These are phyloP conservation scores for Orbilia ellipsospora DNA, from an alignment of 2,329 filamentous ascomycete species.

Conservation along the genomic window DNA sequence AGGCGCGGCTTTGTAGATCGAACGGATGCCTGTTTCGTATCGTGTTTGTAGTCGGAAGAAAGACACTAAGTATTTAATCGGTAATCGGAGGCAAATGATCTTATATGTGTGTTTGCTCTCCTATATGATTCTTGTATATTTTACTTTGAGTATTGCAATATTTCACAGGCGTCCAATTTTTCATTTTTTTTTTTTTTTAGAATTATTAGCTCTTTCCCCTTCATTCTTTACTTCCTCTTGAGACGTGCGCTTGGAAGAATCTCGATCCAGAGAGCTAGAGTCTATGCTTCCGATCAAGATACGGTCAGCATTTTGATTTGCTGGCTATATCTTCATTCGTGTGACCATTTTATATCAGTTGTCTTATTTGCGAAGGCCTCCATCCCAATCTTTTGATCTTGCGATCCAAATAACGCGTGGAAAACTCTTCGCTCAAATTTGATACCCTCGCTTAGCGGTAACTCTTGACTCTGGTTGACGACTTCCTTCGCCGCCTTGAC, in stretches of 20 bases:
- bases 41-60: too few relatives aligned
- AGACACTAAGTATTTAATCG: constrained; percentile 15
- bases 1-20: background rate
- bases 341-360: constrained; percentile 47
- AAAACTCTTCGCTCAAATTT: constrained; percentile 95
- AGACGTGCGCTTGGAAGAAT: too few relatives aligned
- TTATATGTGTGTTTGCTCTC: constrained; percentile 10
- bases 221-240: too few relatives aligned
- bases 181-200: background rate
- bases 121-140: constrained; percentile 29
- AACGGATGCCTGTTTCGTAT: too few relatives aligned
- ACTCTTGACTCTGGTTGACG: constrained; percentile 98
- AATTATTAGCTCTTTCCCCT: background rate
- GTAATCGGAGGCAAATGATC: constrained; percentile 8
- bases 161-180: constrained; percentile 8
- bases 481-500: constrained; percentile 93
- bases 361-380: constrained; percentile 54
- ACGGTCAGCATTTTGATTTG: background rate
- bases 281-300: too few relatives aligned
- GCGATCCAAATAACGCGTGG: constrained; percentile 89
- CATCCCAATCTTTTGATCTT: constrained; percentile 91
- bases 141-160: constrained; percentile 16
- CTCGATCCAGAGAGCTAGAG: too few relatives aligned
- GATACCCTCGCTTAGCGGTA: constrained; percentile 85
- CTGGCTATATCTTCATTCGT: constrained; percentile 20